Evolutionary conservation across 2,329 filamentous ascomycete genomes (phyloP).

Genomic region (Fusarium sublunatum): DNA sequence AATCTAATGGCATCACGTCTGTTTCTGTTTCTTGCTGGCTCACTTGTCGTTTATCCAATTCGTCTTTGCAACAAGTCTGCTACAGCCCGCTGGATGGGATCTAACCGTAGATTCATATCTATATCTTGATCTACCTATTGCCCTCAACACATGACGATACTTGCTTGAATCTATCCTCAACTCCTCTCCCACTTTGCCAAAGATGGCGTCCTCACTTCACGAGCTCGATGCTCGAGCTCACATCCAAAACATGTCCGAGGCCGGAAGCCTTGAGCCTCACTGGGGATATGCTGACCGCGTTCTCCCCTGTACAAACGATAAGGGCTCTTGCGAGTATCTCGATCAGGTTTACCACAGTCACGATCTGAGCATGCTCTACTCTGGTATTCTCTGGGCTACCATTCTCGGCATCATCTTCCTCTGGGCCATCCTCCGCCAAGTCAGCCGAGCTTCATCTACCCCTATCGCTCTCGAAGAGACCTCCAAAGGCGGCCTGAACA

Average conservation of each 20-base stretch:
- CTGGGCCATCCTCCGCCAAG: slow-evolving; percentile 51
- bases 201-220: slow-evolving; percentile 33
- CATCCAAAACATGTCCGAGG: slow-evolving; percentile 57
- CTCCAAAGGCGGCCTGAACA: slow-evolving; percentile 38
- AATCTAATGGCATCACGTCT: slow-evolving; percentile 38
- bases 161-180: neutral
- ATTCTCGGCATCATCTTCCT: slow-evolving; percentile 57
- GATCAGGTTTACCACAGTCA: slow-evolving; percentile 63
- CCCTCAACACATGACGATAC: slow-evolving; percentile 2
- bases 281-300: slow-evolving; percentile 62
- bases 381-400: slow-evolving; percentile 62
- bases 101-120: slow-evolving; percentile 5
- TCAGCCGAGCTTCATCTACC: slow-evolving; percentile 45
- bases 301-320: slow-evolving; percentile 59
- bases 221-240: slow-evolving; percentile 47
- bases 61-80: slow-evolving; percentile 5
- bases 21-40: slow-evolving; percentile 6
- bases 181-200: neutral
- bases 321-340: slow-evolving; percentile 62
- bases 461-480: slow-evolving; percentile 38
- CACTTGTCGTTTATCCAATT: slow-evolving; percentile 6
- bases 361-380: slow-evolving; percentile 62
- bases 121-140: slow-evolving; percentile 1
- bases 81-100: slow-evolving; percentile 15
- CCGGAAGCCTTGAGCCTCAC: slow-evolving; percentile 53